A percentile compares a stretch with the other conserved stretches of the same genome.
These are phyloP conservation scores for Arachnomyces sp. DNA, from an alignment of 2,329 filamentous ascomycete genomes.

Conservation along the genomic window DNA sequence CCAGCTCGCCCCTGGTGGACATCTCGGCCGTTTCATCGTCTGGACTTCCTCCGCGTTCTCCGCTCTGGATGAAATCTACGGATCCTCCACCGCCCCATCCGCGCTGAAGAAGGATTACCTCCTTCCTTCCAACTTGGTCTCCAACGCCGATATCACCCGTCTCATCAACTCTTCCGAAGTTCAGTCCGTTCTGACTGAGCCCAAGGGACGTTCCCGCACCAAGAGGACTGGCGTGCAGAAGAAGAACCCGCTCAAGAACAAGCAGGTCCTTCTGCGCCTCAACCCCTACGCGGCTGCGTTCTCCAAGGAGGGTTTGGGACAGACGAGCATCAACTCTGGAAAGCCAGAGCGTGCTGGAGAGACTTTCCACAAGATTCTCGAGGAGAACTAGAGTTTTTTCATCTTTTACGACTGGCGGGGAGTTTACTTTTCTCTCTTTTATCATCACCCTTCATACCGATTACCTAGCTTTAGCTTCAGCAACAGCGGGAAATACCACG, in stretches of 20 bases:
- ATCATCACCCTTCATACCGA: no score
- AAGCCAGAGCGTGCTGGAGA: conserved; percentile 53
- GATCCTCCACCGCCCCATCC: conserved; percentile 79
- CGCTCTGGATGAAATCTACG: conserved; percentile 95
- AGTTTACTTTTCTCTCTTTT: conserved; percentile 8
- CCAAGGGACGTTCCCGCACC: conserved; percentile 81
- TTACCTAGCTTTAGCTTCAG: no score
- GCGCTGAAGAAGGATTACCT: conserved; percentile 99
- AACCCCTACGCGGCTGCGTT: conserved; percentile 96
- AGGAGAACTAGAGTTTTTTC: conserved; percentile 41
- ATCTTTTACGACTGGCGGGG: conserved; percentile 1
- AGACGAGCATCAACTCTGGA: conserved; percentile 55
- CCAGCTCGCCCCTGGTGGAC: conserved; percentile 96
- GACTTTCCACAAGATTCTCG: conserved; percentile 46
- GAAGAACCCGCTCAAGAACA: conserved; percentile 99
- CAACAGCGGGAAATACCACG: no score
- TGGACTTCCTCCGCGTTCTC: conserved; percentile 97
- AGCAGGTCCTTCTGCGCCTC: conserved; percentile 95
- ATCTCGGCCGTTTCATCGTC: conserved; percentile 97
- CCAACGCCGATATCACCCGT: conserved; percentile 90
- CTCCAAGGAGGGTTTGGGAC: conserved; percentile 74
- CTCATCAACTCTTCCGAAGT: conserved; percentile 99
- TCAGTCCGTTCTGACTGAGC: conserved; percentile 87
- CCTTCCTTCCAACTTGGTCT: conserved; percentile 83
- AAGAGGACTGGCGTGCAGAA: conserved; percentile 92